Conservation (phyloP, 2,329 filamentous ascomycete species). For the Xylaria multiplex region DNA sequence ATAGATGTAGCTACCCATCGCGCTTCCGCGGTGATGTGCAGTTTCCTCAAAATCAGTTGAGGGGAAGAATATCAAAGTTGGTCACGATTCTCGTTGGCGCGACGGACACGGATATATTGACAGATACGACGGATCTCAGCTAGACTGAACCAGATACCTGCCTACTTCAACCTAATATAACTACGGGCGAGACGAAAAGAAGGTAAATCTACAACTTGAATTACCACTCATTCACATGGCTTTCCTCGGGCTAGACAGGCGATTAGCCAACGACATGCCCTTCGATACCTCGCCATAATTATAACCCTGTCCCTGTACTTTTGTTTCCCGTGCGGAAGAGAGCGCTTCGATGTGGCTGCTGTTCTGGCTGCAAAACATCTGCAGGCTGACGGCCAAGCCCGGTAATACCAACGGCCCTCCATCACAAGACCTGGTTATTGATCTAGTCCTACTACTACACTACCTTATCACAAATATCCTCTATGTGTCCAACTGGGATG, state of each 20-base stretch:
- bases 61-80: not conserved
- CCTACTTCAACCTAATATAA: slow-evolving; percentile 1
- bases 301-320: slow-evolving; percentile 20
- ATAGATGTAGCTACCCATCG: not conserved
- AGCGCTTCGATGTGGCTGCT: slow-evolving; percentile 27
- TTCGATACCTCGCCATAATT: not conserved
- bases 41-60: not conserved
- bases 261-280: slow-evolving; percentile 14
- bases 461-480: slow-evolving; percentile 12
- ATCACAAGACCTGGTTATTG: slow-evolving; percentile 25
- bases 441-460: slow-evolving; percentile 19
- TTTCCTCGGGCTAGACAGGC: slow-evolving; percentile 4
- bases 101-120: slow-evolving; percentile 7
- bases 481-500: slow-evolving; percentile 12
- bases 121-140: slow-evolving; percentile 4
- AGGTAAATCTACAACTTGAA: slow-evolving; percentile 10
- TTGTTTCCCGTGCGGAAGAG: slow-evolving; percentile 16
- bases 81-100: not conserved
- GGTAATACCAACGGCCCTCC: slow-evolving; percentile 17
- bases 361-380: slow-evolving; percentile 21
- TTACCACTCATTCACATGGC: slow-evolving; percentile 13
- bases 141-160: slow-evolving; percentile 15
- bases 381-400: slow-evolving; percentile 33
- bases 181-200: not conserved
- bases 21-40: slow-evolving; percentile 3